phyloP scores from a whole-genome alignment of 2,329 filamentous ascomycete species.

The Colletotrichum musicola region DNA sequence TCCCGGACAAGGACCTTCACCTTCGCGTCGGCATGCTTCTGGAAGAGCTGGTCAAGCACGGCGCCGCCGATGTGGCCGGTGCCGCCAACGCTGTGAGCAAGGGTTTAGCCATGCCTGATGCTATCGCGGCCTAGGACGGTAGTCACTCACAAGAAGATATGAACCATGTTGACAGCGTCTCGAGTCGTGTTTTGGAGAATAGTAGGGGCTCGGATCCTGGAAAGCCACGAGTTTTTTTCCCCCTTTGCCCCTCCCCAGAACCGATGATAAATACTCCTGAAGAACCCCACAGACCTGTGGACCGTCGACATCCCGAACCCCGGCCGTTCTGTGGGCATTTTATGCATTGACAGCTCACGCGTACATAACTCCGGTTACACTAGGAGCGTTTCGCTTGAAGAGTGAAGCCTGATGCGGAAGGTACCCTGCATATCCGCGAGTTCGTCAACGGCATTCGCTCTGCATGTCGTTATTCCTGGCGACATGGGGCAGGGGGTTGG shows the following conservation, averaged over 20 bases:
- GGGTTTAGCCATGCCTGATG: background rate
- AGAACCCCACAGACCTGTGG: slow-evolving; percentile 15
- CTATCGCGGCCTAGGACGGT: background rate
- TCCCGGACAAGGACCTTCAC: slow-evolving; percentile 15
- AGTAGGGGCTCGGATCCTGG: slow-evolving; percentile 5
- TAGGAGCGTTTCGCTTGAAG: too few relatives aligned
- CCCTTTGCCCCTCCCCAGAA: slow-evolving; percentile 8
- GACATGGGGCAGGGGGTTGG: too few relatives aligned
- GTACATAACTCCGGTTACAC: background rate
- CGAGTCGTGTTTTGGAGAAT: background rate
- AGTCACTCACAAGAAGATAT: slow-evolving; percentile 19
- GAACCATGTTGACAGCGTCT: slow-evolving; percentile 11
- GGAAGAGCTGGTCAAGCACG: slow-evolving; percentile 5
- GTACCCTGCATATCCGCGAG: too few relatives aligned
- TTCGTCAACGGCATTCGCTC: too few relatives aligned
- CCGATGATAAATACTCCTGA: slow-evolving; percentile 13
- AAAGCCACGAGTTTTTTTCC: slow-evolving; percentile 15
- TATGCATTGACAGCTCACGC: slow-evolving; percentile 19
- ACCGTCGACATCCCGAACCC: slow-evolving; percentile 10
- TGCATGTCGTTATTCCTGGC: too few relatives aligned
- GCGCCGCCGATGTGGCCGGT: slow-evolving; percentile 24
- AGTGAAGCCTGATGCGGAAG: too few relatives aligned
- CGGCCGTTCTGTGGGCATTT: slow-evolving; percentile 7
- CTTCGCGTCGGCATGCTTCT: slow-evolving; percentile 13
- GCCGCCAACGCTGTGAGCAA: slow-evolving; percentile 2